Base-by-base conservation (phyloP, 1,284 basidiomycete species). In the Melampsora occidentalis region DNA sequence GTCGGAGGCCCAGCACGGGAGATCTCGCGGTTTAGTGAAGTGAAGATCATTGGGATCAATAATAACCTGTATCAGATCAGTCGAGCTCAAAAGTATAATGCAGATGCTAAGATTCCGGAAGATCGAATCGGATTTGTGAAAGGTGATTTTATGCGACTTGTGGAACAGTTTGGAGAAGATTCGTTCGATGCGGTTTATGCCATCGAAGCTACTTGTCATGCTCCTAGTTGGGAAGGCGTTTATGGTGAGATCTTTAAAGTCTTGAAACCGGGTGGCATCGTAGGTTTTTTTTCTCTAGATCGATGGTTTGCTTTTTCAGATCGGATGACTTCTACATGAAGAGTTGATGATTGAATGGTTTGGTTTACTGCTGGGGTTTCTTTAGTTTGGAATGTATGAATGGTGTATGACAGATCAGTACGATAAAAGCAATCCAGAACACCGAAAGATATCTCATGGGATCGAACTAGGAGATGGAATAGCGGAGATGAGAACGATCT, bases 351-450 rank as follows among this genome's bases (percentile, higher is more conserved):
- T 25, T 25, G 25, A 25, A 25, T 25, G 25, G 25, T 25, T 46
- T 9, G 63, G 33, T 49, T 25, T 51, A 33, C 14, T 35, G n/a
- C 12, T 10, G 46, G 22, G n/a, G 35, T 5, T 5, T 35, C 69
- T 63, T 53, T 78, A 94, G 91, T 97, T 97, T 83, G 95, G 94
- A 83, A 90, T 97, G 62, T 98, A 98, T 85, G 96, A 98, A 83
- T 99, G 96, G 96, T 91, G 90, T 85, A 97, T 99, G 95, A 98
- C 96, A 65, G 95, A 98, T 83, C 84, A 84, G 12, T 99, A 93
- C 91, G 92, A 99, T 83, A 87, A 92, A 1, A 89, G 89, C 16
- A 91, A 88, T 84, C 91, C 94, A 20, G 85, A 89, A 79, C 96
- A 99, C 88, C 95, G 95, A 86, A 88, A 89, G 77, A 90, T 99